These are phyloP conservation scores for Phaseolus lunatus DNA, from an alignment of 306 rosid genomes.

Conservation along the genomic window DNA sequence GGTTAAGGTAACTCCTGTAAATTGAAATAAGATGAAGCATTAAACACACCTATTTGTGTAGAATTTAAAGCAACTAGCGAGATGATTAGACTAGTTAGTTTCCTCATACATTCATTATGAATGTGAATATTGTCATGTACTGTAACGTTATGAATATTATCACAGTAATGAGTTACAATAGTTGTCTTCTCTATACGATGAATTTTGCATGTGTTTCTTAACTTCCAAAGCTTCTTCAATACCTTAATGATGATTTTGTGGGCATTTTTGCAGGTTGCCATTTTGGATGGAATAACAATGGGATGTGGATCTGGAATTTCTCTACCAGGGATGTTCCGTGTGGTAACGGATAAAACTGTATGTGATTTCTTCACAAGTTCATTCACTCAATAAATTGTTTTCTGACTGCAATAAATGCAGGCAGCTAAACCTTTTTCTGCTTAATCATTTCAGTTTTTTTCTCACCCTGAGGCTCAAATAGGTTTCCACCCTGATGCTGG, in stretches of 20 bases:
- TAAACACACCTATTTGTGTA: background rate
- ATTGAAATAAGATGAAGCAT: conserved; percentile 31
- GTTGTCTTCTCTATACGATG: conserved; percentile 5
- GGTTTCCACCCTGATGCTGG: conserved; percentile 99
- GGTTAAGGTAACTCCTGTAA: background rate
- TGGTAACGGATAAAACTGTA: conserved; percentile 94
- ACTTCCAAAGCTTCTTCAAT: background rate
- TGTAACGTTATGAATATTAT: background rate
- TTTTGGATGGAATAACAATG: conserved; percentile 89
- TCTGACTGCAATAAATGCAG: conserved; percentile 5
- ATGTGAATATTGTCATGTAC: background rate
- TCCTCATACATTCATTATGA: background rate
- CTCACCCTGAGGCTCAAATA: conserved; percentile 90
- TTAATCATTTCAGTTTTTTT: conserved; percentile 63
- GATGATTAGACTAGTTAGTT: conserved; percentile 10
- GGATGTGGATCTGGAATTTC: conserved; percentile 97
- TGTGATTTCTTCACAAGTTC: conserved; percentile 45
- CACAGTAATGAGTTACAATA: background rate
- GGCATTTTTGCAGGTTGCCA: conserved; percentile 69
- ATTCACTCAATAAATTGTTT: background rate
- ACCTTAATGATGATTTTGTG: conserved; percentile 42
- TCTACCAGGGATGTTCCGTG: conserved; percentile 84
- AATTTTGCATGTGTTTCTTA: background rate
- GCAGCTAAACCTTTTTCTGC: conserved; percentile 28
- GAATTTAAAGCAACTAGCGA: conserved; percentile 22